Percentiles rank a stretch among this genome's conserved stretches.
These are phyloP conservation scores for Monilinia laxa DNA, from an alignment of 2,329 filamentous ascomycete species.

Conservation along the genomic window DNA sequence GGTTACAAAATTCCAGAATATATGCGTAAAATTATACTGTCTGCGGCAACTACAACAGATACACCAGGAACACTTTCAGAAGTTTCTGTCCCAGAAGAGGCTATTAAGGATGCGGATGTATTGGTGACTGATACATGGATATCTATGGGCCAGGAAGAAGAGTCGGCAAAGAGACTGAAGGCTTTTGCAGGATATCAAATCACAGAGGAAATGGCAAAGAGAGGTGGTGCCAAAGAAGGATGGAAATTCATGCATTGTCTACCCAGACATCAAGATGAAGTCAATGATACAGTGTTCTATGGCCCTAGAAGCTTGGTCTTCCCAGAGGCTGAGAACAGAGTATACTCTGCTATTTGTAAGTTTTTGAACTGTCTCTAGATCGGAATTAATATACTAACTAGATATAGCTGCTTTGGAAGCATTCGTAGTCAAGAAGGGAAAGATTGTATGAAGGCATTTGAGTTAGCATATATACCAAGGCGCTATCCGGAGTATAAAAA, in stretches of 20 bases:
- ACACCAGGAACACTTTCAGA: constrained; percentile 68
- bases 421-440: constrained; percentile 93
- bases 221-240: constrained; percentile 78
- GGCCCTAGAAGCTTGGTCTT: constrained; percentile 83
- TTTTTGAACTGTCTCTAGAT: constrained; percentile 30
- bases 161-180: constrained; percentile 71
- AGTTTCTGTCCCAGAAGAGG: constrained; percentile 80
- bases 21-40: constrained; percentile 72
- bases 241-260: constrained; percentile 99
- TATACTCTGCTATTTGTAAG: constrained; percentile 83
- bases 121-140: constrained; percentile 98
- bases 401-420: constrained; percentile 69
- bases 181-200: constrained; percentile 91
- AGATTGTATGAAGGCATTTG: constrained; percentile 49
- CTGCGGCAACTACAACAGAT: constrained; percentile 57
- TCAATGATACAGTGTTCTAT: constrained; percentile 93
- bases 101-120: constrained; percentile 78
- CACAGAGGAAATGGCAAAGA: constrained; percentile 77
- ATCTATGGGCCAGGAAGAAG: constrained; percentile 94
- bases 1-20: constrained; percentile 77
- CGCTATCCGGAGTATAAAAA: constrained; percentile 22
- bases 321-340: constrained; percentile 87
- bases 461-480: constrained; percentile 17
- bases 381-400: constrained; percentile 24
- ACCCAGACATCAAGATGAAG: constrained; percentile 88